Evolutionary conservation across 768 basidiomycete species (phyloP).

Genomic region (Kwoniella newhampshirensis): DNA sequence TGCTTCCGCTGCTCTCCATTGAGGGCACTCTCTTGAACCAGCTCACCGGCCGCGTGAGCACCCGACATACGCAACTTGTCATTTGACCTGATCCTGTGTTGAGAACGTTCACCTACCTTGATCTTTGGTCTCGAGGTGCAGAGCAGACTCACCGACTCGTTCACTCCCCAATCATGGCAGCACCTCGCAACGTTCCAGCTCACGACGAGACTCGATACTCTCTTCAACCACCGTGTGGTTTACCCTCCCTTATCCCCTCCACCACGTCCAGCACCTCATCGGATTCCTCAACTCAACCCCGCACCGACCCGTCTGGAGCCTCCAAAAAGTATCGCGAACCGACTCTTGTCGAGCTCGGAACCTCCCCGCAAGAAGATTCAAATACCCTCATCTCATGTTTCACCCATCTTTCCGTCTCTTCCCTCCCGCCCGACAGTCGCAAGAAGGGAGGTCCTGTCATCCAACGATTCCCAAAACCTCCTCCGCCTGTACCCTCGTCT

Average conservation of each 20-base stretch:
- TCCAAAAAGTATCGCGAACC: conserved; percentile 8
- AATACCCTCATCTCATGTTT: conserved; percentile 40
- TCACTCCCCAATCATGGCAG: not conserved
- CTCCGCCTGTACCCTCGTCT: conserved; percentile 24
- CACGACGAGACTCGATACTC: conserved; percentile 21
- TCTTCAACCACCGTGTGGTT: conserved; percentile 31
- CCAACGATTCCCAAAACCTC: conserved; percentile 33
- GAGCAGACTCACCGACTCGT: too few species aligned
- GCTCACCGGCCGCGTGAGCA: too few species aligned
- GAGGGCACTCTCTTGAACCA: too few species aligned
- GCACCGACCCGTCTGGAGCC: conserved; percentile 1
- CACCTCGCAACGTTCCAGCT: not conserved
- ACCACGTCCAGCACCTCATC: conserved; percentile 4
- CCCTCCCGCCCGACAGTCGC: conserved; percentile 1
- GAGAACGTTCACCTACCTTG: too few species aligned
- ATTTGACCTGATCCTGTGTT: too few species aligned
- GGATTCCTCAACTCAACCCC: conserved; percentile 1
- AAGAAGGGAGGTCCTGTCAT: conserved; percentile 17
- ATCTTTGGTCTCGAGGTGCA: too few species aligned
- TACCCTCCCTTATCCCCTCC: conserved; percentile 25
- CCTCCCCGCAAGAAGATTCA: not conserved
- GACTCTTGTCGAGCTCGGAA: conserved; percentile 4
- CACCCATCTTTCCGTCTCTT: conserved; percentile 19
- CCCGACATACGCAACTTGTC: too few species aligned
- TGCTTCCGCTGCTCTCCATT: too few species aligned